Evolutionary conservation across 176 grass and related monocot genomes (phyloP).

Genomic region (Tillandsia leiboldiana): DNA sequence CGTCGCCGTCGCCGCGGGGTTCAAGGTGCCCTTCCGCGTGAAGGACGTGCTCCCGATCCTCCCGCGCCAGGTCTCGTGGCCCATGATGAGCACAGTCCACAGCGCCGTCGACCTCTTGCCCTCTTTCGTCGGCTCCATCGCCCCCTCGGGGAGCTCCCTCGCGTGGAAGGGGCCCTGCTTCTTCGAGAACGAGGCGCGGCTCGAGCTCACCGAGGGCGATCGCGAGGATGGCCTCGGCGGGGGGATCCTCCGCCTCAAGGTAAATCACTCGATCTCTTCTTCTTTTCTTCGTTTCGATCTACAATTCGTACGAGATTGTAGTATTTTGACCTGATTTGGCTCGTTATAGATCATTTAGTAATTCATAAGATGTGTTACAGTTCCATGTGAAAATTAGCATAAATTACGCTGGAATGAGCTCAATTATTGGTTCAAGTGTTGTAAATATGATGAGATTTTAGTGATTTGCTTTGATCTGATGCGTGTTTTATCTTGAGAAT

Average conservation of each 20-base stretch:
- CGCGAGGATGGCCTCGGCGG: constrained; percentile 43
- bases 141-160: constrained; percentile 29
- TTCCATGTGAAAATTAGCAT: not conserved
- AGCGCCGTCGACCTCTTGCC: constrained; percentile 89
- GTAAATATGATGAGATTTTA: no score
- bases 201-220: constrained; percentile 59
- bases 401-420: not conserved
- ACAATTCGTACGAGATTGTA: not conserved
- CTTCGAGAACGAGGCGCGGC: constrained; percentile 55
- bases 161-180: constrained; percentile 72
- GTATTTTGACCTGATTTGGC: not conserved
- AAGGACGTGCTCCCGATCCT: constrained; percentile 81
- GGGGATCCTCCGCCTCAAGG: constrained; percentile 64
- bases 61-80: constrained; percentile 79
- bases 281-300: constrained; percentile 14
- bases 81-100: constrained; percentile 72
- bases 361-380: not conserved
- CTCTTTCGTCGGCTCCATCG: constrained; percentile 61
- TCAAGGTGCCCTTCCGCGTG: constrained; percentile 58
- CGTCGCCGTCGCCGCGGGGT: constrained; percentile 16
- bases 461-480: no score
- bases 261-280: not conserved
- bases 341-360: not conserved
- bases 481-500: no score
- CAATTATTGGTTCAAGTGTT: no score